Percentiles rank a stretch among this genome's conserved stretches.
These are phyloP conservation scores for Candolleomyces eurysporus DNA, from an alignment of 768 basidiomycete species.

Conservation along the genomic window DNA sequence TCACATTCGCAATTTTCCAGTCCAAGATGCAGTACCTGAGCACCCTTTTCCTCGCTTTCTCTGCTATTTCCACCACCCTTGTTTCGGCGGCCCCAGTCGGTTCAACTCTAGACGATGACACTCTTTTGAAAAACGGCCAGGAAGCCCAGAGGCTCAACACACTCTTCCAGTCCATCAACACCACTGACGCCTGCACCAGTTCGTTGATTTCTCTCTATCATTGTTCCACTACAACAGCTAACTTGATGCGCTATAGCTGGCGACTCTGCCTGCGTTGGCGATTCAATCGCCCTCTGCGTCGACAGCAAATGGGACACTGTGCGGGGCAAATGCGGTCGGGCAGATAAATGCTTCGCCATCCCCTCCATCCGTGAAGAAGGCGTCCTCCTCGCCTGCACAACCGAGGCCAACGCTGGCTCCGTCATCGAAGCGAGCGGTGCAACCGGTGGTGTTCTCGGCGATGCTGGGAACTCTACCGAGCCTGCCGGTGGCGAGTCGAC, in stretches of 20 bases:
- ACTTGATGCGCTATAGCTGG: slow-evolving; percentile 27
- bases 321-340: slow-evolving; percentile 30
- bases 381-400: slow-evolving; percentile 47
- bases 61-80: slow-evolving; percentile 19
- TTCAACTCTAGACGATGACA: slow-evolving; percentile 33
- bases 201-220: slow-evolving; percentile 9
- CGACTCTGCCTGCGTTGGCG: slow-evolving; percentile 43
- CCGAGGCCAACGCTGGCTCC: slow-evolving; percentile 42
- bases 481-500: slow-evolving; percentile 9
- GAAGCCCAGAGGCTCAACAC: slow-evolving; percentile 51
- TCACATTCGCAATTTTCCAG: slow-evolving; percentile 5
- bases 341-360: slow-evolving; percentile 49
- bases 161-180: slow-evolving; percentile 39
- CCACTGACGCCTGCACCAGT: slow-evolving; percentile 46
- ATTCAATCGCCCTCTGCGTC: slow-evolving; percentile 38
- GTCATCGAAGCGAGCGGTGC: slow-evolving; percentile 48
- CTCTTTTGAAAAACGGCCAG: slow-evolving; percentile 47
- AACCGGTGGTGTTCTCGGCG: slow-evolving; percentile 35
- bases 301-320: slow-evolving; percentile 39
- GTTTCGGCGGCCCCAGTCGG: slow-evolving; percentile 29
- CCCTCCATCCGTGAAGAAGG: slow-evolving; percentile 30
- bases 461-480: not conserved
- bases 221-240: not conserved
- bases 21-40: not conserved
- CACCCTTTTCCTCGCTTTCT: slow-evolving; percentile 16